These are phyloP conservation scores for Blastocystis sp. DNA, from an alignment of 352 stramenopile species.

Conservation along the genomic window DNA sequence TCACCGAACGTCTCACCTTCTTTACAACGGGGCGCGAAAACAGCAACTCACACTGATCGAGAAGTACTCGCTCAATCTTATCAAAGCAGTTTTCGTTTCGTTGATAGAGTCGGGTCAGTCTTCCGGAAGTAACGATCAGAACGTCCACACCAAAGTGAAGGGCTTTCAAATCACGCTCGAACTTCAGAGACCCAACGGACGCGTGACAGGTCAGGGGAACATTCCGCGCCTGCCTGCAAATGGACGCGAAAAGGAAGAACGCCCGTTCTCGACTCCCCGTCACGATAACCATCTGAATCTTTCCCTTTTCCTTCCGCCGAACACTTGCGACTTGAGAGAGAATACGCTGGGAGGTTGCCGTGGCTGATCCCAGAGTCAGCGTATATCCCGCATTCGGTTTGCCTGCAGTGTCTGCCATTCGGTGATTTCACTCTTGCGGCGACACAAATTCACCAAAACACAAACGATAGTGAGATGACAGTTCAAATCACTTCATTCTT, in stretches of 20 bases:
- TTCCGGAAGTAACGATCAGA: slow-evolving; percentile 11
- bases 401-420: too few species aligned
- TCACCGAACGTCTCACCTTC: not conserved
- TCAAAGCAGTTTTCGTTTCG: slow-evolving; percentile 40
- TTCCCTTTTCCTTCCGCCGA: not conserved
- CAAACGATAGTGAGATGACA: too few species aligned
- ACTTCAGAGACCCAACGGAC: slow-evolving; percentile 24
- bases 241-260: not conserved
- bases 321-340: too few species aligned
- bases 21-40: not conserved
- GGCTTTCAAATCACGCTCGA: slow-evolving; percentile 30
- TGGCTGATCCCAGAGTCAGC: too few species aligned
- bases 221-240: not conserved
- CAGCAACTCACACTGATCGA: slow-evolving; percentile 17
- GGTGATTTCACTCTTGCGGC: not conserved
- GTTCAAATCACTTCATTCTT: too few species aligned
- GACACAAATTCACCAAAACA: not conserved
- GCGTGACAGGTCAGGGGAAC: not conserved
- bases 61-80: not conserved
- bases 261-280: not conserved
- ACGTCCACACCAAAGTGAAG: slow-evolving; percentile 39
- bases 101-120: not conserved
- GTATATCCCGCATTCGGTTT: too few species aligned
- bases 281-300: slow-evolving; percentile 35
- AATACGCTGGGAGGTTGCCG: too few species aligned